phyloP scores from a whole-genome alignment of 2,329 filamentous ascomycete genomes.

The Cladophialophora psammophila region DNA sequence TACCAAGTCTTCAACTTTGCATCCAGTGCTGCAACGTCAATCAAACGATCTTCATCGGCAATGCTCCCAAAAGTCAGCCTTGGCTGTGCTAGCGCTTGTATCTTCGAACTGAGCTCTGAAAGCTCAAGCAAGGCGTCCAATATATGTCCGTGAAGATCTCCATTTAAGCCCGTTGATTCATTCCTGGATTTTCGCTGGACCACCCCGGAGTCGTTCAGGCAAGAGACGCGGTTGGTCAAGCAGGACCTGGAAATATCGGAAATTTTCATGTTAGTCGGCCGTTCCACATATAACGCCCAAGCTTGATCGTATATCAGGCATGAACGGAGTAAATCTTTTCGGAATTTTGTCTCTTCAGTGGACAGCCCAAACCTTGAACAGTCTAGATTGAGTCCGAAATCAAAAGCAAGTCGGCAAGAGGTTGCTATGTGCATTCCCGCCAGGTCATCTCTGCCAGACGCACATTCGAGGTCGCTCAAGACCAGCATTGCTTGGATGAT shows the following conservation, averaged over 20 bases:
- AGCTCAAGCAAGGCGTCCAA: conserved; percentile 14
- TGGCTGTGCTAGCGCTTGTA: conserved; percentile 9
- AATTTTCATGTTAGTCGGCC: conserved; percentile 3
- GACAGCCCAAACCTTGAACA: conserved; percentile 5
- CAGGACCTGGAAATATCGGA: conserved; percentile 2
- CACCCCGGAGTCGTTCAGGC: neutral
- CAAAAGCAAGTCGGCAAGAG: conserved; percentile 8
- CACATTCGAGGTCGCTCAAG: conserved; percentile 17
- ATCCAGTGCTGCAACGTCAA: neutral
- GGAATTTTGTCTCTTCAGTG: neutral
- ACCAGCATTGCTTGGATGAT: conserved; percentile 12
- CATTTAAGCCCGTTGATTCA: neutral
- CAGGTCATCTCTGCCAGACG: conserved; percentile 11
- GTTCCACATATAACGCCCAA: conserved; percentile 2
- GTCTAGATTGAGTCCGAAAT: conserved; percentile 15
- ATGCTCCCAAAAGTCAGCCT: neutral
- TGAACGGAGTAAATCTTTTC: neutral
- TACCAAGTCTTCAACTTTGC: conserved; percentile 6
- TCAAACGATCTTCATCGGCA: conserved; percentile 1
- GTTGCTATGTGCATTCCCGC: conserved; percentile 9
- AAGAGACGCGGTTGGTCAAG: neutral
- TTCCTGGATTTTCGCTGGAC: neutral
- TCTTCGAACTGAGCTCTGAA: conserved; percentile 8
- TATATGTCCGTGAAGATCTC: conserved; percentile 10
- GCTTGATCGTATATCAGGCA: conserved; percentile 1